phyloP scores from a whole-genome alignment of 2,329 filamentous ascomycete species.

The Fulvia fulva region DNA sequence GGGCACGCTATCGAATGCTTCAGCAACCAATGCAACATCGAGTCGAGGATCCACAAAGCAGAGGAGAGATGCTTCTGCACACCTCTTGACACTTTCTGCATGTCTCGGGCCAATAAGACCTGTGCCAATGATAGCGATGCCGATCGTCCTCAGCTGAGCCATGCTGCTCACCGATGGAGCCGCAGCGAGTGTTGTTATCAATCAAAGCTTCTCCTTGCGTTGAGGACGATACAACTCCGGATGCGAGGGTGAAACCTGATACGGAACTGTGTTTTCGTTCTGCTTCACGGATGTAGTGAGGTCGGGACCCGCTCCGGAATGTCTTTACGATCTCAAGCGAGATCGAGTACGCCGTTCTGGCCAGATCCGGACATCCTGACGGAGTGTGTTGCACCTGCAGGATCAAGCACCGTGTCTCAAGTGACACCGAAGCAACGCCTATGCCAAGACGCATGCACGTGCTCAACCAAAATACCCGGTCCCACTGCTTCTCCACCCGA shows the following conservation, averaged over 20 bases:
- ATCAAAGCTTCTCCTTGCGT: neutral
- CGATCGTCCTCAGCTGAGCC: neutral
- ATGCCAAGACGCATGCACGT: neutral
- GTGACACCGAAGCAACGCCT: slow-evolving; percentile 14
- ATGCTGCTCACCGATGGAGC: neutral
- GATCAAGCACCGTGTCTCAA: slow-evolving; percentile 2
- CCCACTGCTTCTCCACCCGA: neutral
- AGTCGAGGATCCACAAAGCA: slow-evolving; percentile 48
- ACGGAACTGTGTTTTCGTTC: neutral
- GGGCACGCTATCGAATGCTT: slow-evolving; percentile 36
- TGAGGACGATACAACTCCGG: neutral
- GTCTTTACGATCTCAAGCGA: too few species aligned
- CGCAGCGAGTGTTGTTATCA: neutral
- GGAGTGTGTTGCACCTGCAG: neutral
- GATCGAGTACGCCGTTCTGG: neutral
- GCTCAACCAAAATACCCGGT: neutral
- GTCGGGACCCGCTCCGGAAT: too few species aligned
- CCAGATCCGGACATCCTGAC: too few species aligned
- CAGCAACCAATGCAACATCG: slow-evolving; percentile 35
- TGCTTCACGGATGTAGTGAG: neutral
- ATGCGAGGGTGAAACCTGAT: neutral
- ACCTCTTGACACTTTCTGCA: slow-evolving; percentile 41
- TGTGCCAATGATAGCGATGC: slow-evolving; percentile 46
- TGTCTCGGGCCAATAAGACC: slow-evolving; percentile 52
- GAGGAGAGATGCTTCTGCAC: slow-evolving; percentile 38